Evolutionary conservation across 768 basidiomycete genomes (phyloP).

Genomic region (Kwoniella dendrophila): DNA sequence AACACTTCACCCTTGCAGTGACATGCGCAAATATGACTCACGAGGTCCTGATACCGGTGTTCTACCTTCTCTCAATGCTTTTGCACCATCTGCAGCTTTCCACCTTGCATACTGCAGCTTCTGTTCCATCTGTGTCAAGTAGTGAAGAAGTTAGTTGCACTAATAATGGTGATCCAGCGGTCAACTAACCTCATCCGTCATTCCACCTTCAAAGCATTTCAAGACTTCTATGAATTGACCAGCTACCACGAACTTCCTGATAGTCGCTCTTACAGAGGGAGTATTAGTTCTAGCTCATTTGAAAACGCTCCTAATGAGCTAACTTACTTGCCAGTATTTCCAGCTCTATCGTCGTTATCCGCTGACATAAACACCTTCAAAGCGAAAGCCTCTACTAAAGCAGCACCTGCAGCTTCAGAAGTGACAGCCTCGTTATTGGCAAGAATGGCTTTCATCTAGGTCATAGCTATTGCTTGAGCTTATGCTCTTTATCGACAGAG

Average conservation of each 20-base stretch:
- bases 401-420: constrained; percentile 76
- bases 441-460: constrained; percentile 73
- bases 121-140: constrained; percentile 66
- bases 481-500: neutral
- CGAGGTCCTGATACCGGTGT: constrained; percentile 76
- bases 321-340: constrained; percentile 71
- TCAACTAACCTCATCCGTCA: constrained; percentile 53
- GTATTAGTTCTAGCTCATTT: neutral
- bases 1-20: neutral
- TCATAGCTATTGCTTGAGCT: neutral
- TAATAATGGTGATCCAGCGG: neutral
- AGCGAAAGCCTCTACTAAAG: constrained; percentile 94
- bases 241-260: constrained; percentile 91
- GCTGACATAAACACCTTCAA: constrained; percentile 82
- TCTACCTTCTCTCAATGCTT: constrained; percentile 90
- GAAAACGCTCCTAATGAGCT: neutral
- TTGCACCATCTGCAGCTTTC: constrained; percentile 95
- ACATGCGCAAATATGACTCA: constrained; percentile 55
- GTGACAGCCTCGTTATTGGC: constrained; percentile 77
- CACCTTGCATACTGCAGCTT: constrained; percentile 94
- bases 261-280: constrained; percentile 70
- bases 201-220: constrained; percentile 57
- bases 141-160: constrained; percentile 3
- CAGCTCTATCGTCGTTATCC: constrained; percentile 86
- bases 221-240: constrained; percentile 92